phyloP scores from a whole-genome alignment of 2,329 filamentous ascomycete species.

The Venturia nashicola region DNA sequence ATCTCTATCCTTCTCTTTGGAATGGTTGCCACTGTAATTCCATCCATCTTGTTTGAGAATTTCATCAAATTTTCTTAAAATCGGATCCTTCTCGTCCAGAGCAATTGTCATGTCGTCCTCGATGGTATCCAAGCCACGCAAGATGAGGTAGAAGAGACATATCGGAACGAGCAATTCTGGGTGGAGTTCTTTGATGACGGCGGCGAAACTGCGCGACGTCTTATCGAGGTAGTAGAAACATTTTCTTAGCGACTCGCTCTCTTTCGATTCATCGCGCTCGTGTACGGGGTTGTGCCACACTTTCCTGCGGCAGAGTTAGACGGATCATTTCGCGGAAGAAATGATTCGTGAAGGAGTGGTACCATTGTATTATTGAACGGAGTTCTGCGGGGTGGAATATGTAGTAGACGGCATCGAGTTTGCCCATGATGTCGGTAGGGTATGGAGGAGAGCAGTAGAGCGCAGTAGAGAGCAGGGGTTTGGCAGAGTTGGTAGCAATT shows the following conservation, averaged over 20 bases:
- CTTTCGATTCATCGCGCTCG: slow-evolving; percentile 63
- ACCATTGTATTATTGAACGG: slow-evolving; percentile 83
- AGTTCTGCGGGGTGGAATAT: slow-evolving; percentile 65
- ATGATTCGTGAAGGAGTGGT: slow-evolving; percentile 18
- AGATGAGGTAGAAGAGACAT: slow-evolving; percentile 80
- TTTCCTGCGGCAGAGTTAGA: slow-evolving; percentile 49
- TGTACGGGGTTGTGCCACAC: slow-evolving; percentile 94
- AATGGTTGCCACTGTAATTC: slow-evolving; percentile 76
- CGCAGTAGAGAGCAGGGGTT: neutral
- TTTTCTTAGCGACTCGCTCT: slow-evolving; percentile 59
- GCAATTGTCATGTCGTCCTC: slow-evolving; percentile 96
- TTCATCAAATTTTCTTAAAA: slow-evolving; percentile 71
- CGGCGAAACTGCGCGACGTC: slow-evolving; percentile 85
- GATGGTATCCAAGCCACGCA: slow-evolving; percentile 92
- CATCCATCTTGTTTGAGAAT: slow-evolving; percentile 75
- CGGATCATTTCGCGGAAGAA: neutral
- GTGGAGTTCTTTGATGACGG: slow-evolving; percentile 92
- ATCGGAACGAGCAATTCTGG: slow-evolving; percentile 85
- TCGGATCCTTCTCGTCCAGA: slow-evolving; percentile 68
- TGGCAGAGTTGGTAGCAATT: neutral
- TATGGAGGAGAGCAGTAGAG: neutral
- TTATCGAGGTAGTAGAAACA: slow-evolving; percentile 79
- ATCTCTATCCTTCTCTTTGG: slow-evolving; percentile 87
- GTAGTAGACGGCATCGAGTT: slow-evolving; percentile 52
- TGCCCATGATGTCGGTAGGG: slow-evolving; percentile 1